Percentiles rank a stretch among this genome's conserved stretches.
Conservation (phyloP, 2,329 filamentous ascomycete genomes). For the Blastomyces parvus region DNA sequence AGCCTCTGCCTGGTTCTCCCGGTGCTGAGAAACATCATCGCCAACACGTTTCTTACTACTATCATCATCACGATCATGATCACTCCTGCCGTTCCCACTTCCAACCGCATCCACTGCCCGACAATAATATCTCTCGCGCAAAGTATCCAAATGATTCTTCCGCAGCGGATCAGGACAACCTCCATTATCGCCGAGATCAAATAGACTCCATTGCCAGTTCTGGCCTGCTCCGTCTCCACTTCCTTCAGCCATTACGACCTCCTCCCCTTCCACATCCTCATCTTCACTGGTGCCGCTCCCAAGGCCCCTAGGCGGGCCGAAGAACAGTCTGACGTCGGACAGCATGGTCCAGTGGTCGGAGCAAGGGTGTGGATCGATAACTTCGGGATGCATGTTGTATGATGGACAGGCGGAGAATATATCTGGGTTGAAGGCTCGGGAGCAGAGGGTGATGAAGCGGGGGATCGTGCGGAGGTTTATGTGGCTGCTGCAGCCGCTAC, state of each 20-base stretch:
- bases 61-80: neutral
- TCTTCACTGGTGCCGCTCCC: too few relatives aligned
- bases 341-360: conserved; percentile 9
- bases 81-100: neutral
- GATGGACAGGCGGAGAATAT: conserved; percentile 11
- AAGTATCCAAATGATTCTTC: neutral
- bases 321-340: conserved; percentile 1
- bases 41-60: neutral
- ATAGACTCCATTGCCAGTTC: neutral
- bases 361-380: conserved; percentile 14
- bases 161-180: neutral
- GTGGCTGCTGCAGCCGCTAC: conserved; percentile 3
- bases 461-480: neutral
- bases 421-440: conserved; percentile 7
- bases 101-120: neutral
- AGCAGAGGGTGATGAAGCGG: conserved; percentile 9
- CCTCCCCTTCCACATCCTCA: neutral
- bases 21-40: too few relatives aligned
- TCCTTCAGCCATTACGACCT: neutral
- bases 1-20: neutral
- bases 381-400: conserved; percentile 8
- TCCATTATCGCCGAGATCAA: neutral
- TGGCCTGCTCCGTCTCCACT: neutral
- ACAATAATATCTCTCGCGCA: neutral
- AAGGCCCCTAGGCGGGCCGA: conserved; percentile 6